Base-by-base conservation (phyloP, 345 rosid species). In the Litchi chinensis region DNA sequence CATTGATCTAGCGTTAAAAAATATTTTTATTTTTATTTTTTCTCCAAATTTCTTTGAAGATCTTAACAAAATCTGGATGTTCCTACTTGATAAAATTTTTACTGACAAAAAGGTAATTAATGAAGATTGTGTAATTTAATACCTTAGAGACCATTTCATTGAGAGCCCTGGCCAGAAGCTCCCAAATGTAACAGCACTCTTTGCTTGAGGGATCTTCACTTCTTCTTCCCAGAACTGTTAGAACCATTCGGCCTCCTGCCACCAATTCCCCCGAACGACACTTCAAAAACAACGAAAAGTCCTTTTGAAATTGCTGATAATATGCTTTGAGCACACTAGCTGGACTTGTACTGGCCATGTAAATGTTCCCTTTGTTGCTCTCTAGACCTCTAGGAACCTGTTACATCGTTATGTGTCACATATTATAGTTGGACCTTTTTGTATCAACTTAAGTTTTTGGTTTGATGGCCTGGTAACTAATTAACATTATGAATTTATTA, bases 371-470 rank as follows among this genome's bases (percentile, higher is more conserved):
- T 54, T 83, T 84, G 74, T 88, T 88, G 5, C 69, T 68, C 74
- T 85, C 87, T 32, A 89, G 10, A 5, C 87, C 89, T 12, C 76
- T 28, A 10, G 94, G 94, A 56, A 89, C 92, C 93, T 88, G 78
- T 46, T n/a, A 46, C 11, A 46, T 46, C n/a, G n/a, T n/a, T n/a
- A n/a, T n/a, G n/a, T n/a, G n/a, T n/a, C n/a, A n/a, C n/a, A n/a
- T n/a, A n/a, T n/a, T n/a, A n/a, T n/a, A n/a, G n/a, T n/a, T n/a
- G n/a, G n/a, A n/a, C n/a, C n/a, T n/a, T n/a, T n/a, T n/a, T n/a
- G n/a, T n/a, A n/a, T n/a, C n/a, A n/a, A n/a, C n/a, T n/a, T n/a
- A n/a, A n/a, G n/a, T n/a, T n/a, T n/a, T n/a, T n/a, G n/a, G n/a
- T n/a, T n/a, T n/a, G n/a, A n/a, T n/a, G n/a, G n/a, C n/a, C n/a